These are phyloP conservation scores for Somion occarium DNA, from an alignment of 1,284 basidiomycete species.

Conservation along the genomic window DNA sequence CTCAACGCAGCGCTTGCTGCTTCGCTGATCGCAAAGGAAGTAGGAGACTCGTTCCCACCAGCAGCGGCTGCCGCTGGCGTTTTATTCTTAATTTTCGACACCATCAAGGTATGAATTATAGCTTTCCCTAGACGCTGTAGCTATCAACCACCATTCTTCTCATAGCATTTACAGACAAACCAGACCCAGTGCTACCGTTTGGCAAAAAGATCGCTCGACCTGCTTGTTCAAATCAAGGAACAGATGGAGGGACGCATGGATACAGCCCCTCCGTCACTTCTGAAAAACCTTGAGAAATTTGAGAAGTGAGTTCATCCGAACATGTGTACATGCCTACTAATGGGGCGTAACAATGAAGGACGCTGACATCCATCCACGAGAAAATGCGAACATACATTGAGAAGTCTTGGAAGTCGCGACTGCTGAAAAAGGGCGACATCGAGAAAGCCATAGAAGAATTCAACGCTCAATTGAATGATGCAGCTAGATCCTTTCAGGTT, in stretches of 20 bases:
- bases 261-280: conserved; percentile 32
- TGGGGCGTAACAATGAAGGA: no score
- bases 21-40: not conserved
- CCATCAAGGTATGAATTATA: conserved; percentile 35
- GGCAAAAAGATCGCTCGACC: conserved; percentile 38
- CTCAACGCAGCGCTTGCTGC: conserved; percentile 1
- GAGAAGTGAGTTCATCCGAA: conserved; percentile 28
- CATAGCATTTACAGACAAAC: conserved; percentile 29
- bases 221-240: conserved; percentile 40
- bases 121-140: not conserved
- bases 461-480: conserved; percentile 5
- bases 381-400: not conserved
- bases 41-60: conserved; percentile 32
- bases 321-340: not conserved
- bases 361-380: not conserved
- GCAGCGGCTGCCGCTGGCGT: conserved; percentile 36
- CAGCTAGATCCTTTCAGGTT: conserved; percentile 6
- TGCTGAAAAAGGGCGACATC: conserved; percentile 3
- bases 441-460: not conserved
- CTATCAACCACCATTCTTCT: no score
- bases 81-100: conserved; percentile 41
- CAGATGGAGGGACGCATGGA: conserved; percentile 46
- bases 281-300: conserved; percentile 40
- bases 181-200: conserved; percentile 38
- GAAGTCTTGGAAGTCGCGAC: conserved; percentile 1